phyloP scores from a whole-genome alignment of 306 rosid genomes.

The Ammopiptanthus mongolicus region DNA sequence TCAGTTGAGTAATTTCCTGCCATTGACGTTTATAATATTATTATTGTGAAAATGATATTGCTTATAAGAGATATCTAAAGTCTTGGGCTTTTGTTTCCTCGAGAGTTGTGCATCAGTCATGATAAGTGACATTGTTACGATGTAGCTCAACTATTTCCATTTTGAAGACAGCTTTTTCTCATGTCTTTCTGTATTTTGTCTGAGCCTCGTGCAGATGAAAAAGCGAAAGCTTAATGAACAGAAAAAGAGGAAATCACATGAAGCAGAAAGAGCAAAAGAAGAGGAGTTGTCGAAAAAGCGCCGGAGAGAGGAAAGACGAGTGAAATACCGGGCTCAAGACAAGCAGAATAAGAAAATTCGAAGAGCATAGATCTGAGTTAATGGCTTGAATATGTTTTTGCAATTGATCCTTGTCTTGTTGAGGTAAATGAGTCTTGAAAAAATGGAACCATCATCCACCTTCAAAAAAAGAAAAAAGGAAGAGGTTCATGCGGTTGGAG shows the following conservation, averaged over 20 bases:
- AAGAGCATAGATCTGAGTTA: slow-evolving; percentile 34
- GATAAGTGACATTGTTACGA: background rate
- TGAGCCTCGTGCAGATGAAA: slow-evolving; percentile 43
- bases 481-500: background rate
- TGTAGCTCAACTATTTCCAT: background rate
- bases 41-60: background rate
- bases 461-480: background rate
- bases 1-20: background rate
- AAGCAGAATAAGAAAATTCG: slow-evolving; percentile 60
- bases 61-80: background rate
- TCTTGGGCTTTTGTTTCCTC: background rate
- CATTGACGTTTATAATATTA: background rate
- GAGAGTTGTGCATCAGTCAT: background rate
- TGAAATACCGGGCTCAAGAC: slow-evolving; percentile 65
- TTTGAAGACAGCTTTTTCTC: background rate
- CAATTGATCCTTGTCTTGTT: background rate
- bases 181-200: background rate
- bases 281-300: slow-evolving; percentile 67
- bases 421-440: background rate
- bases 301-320: slow-evolving; percentile 76
- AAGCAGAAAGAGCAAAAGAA: slow-evolving; percentile 60
- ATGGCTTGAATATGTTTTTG: background rate
- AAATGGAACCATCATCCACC: background rate
- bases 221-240: slow-evolving; percentile 70
- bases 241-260: slow-evolving; percentile 55